Conservation (phyloP, 257 asterid genomes). For the Rehmannia glutinosa region DNA sequence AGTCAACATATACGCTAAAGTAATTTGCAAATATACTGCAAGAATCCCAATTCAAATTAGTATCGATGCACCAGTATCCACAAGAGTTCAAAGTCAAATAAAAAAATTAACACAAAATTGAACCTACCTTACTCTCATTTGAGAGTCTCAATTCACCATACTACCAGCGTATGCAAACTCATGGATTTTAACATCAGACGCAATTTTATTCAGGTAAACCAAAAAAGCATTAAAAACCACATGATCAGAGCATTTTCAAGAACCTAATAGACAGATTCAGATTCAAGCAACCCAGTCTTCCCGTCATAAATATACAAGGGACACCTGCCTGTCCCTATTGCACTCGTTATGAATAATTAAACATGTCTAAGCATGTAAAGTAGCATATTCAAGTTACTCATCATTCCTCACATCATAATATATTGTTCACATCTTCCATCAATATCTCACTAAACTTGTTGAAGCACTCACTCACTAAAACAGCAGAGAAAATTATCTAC, state of each 20-base stretch:
- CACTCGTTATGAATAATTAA: conserved; percentile 28
- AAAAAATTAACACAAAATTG: neutral
- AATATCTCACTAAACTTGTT: conserved; percentile 21
- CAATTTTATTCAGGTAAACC: neutral
- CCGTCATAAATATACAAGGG: conserved; percentile 24
- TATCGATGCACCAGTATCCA: too few species aligned
- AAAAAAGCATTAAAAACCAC: neutral
- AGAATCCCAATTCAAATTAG: too few species aligned
- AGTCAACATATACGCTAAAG: too few species aligned
- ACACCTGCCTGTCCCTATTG: conserved; percentile 15
- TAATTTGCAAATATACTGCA: too few species aligned
- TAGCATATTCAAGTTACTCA: conserved; percentile 6
- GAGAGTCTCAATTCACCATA: neutral
- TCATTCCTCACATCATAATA: conserved; percentile 21
- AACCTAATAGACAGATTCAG: neutral
- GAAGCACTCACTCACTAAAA: conserved; percentile 10
- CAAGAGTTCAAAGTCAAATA: too few species aligned
- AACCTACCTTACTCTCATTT: neutral
- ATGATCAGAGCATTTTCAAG: neutral
- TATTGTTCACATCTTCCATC: conserved; percentile 24
- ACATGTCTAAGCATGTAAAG: conserved; percentile 27
- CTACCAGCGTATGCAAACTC: too few species aligned
- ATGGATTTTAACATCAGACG: neutral
- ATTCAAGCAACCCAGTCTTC: conserved; percentile 14
- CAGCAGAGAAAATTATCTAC: conserved; percentile 37